Percentiles rank a stretch among this genome's conserved stretches.
phyloP scores from a whole-genome alignment of 768 basidiomycete species.

The Cantharellus anzutake region DNA sequence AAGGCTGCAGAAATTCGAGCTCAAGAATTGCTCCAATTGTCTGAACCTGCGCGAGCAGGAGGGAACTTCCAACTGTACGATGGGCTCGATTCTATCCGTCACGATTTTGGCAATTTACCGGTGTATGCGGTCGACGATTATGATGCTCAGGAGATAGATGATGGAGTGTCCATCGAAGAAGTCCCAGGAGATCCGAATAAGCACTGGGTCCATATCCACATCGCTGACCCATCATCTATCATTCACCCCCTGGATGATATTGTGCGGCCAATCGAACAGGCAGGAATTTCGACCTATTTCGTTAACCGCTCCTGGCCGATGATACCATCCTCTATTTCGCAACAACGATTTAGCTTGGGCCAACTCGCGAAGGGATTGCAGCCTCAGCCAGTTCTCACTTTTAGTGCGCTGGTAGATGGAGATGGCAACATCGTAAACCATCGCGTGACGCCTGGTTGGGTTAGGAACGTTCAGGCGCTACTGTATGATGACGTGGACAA shows the following conservation, averaged over 20 bases:
- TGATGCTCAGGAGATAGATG: constrained; percentile 73
- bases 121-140: constrained; percentile 80
- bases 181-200: constrained; percentile 36
- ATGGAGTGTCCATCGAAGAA: constrained; percentile 73
- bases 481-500: constrained; percentile 53
- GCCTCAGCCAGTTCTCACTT: constrained; percentile 43
- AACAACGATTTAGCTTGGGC: constrained; percentile 33
- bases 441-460: constrained; percentile 47
- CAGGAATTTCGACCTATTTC: constrained; percentile 41
- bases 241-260: constrained; percentile 53
- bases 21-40: neutral
- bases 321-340: constrained; percentile 41
- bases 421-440: constrained; percentile 50
- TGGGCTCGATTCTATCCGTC: constrained; percentile 42
- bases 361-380: constrained; percentile 9
- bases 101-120: constrained; percentile 65
- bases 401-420: constrained; percentile 51
- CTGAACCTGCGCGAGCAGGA: constrained; percentile 10
- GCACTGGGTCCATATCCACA: constrained; percentile 75
- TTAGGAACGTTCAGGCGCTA: constrained; percentile 44
- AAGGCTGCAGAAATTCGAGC: neutral
- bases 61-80: constrained; percentile 10
- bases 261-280: constrained; percentile 34
- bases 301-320: constrained; percentile 45
- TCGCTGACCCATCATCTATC: constrained; percentile 77